phyloP scores from a whole-genome alignment of 306 rosid genomes.

The Senna siamea region DNA sequence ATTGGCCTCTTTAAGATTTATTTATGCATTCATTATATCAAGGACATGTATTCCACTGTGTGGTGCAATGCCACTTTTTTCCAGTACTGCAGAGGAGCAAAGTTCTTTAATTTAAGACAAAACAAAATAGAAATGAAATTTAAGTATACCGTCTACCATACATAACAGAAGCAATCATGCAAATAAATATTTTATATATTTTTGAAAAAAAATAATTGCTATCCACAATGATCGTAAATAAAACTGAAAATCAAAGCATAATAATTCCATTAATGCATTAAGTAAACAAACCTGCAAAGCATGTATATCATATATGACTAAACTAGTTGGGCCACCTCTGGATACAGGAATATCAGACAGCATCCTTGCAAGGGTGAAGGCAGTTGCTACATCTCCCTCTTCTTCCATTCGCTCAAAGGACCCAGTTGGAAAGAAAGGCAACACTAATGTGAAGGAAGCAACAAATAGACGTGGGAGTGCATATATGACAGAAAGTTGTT shows the following conservation, averaged over 20 bases:
- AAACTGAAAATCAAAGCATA: constrained; percentile 22
- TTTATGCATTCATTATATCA: constrained; percentile 15
- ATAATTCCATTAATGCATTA: constrained; percentile 29
- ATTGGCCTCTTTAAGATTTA: not conserved
- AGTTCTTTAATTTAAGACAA: constrained; percentile 9
- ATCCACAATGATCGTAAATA: constrained; percentile 9
- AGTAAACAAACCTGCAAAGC: constrained; percentile 82
- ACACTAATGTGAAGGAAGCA: constrained; percentile 91
- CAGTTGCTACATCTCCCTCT: constrained; percentile 99
- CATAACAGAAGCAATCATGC: not conserved
- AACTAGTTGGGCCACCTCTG: constrained; percentile 95
- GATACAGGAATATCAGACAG: constrained; percentile 90
- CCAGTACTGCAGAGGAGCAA: constrained; percentile 21
- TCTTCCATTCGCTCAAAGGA: constrained; percentile 99
- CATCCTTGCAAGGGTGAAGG: constrained; percentile 96
- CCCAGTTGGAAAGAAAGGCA: constrained; percentile 99
- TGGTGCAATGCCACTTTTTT: not conserved
- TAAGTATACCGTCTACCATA: not conserved
- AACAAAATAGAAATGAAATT: not conserved
- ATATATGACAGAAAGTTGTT: constrained; percentile 91
- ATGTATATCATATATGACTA: constrained; percentile 92
- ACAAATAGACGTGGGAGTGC: constrained; percentile 90
- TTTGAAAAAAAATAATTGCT: not conserved
- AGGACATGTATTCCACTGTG: not conserved
- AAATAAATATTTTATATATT: not conserved